These are phyloP conservation scores for Chamaenerion angustifolium DNA, from an alignment of 345 rosid genomes.

Conservation along the genomic window DNA sequence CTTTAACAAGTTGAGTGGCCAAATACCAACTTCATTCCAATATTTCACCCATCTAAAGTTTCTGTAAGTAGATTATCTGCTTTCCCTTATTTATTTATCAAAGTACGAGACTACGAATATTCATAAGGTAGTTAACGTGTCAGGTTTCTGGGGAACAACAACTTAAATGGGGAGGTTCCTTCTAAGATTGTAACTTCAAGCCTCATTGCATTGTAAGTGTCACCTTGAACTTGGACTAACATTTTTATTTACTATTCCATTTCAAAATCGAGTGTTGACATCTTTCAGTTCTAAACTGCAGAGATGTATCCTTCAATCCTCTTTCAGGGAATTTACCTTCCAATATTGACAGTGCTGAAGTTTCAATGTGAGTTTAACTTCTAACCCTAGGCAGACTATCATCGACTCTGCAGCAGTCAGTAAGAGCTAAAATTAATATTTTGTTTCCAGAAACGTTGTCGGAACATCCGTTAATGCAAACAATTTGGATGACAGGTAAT, in stretches of 20 bases:
- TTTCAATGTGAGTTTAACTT: conserved; percentile 28
- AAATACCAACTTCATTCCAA: conserved; percentile 28
- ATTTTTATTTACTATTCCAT: too few species aligned
- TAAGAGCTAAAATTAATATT: too few species aligned
- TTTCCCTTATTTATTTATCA: neutral
- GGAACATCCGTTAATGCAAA: conserved; percentile 33
- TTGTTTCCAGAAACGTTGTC: conserved; percentile 27
- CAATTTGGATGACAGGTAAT: conserved; percentile 19
- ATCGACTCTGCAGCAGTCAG: too few species aligned
- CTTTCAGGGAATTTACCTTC: conserved; percentile 32
- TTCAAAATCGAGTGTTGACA: neutral
- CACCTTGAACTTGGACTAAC: conserved; percentile 2
- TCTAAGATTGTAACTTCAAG: conserved; percentile 17
- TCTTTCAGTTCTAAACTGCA: conserved; percentile 10
- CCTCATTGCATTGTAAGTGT: conserved; percentile 31
- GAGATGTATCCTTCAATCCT: conserved; percentile 48
- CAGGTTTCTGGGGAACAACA: conserved; percentile 46
- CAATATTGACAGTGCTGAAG: conserved; percentile 14
- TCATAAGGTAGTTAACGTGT: neutral
- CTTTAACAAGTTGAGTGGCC: conserved; percentile 44
- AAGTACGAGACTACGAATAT: too few species aligned
- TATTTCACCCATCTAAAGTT: conserved; percentile 15
- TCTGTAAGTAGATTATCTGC: conserved; percentile 20
- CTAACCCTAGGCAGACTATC: neutral
- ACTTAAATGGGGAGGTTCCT: conserved; percentile 34